These are phyloP conservation scores for Rubia peregrina DNA, from an alignment of 305 asterid species.

Conservation along the genomic window DNA sequence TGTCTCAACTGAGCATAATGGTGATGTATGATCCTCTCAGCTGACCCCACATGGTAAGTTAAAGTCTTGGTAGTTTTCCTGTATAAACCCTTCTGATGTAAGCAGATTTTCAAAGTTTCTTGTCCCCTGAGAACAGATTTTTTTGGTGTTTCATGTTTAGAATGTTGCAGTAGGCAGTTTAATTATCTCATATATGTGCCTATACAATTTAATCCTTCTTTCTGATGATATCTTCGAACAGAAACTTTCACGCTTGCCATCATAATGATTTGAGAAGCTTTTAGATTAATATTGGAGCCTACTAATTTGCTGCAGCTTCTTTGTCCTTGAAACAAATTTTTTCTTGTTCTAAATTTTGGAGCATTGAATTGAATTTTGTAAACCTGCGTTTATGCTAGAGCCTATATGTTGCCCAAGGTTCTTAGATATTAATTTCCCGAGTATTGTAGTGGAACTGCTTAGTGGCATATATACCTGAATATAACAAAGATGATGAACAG, in stretches of 20 bases:
- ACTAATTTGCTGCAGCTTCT: background rate
- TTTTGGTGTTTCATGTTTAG: background rate
- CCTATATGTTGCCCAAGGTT: background rate
- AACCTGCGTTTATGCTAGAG: background rate
- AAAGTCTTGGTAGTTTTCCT: background rate
- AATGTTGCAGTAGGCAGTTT: background rate
- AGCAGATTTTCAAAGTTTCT: background rate
- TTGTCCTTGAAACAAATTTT: background rate
- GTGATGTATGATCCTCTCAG: background rate
- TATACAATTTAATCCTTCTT: background rate
- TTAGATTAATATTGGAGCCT: background rate
- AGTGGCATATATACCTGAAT: background rate
- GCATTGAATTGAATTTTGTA: background rate
- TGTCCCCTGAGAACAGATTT: background rate
- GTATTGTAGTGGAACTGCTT: background rate
- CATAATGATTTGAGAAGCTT: background rate
- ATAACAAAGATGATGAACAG: slow-evolving; percentile 33
- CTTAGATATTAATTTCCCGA: background rate
- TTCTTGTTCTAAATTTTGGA: slow-evolving; percentile 2
- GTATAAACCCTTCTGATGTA: background rate
- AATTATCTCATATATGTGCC: background rate
- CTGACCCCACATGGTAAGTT: background rate
- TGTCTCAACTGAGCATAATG: background rate
- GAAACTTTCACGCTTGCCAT: background rate
- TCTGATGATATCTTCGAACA: background rate